Conservation (phyloP, 164 flowering plant genomes). For the Aristolochia fimbriata region DNA sequence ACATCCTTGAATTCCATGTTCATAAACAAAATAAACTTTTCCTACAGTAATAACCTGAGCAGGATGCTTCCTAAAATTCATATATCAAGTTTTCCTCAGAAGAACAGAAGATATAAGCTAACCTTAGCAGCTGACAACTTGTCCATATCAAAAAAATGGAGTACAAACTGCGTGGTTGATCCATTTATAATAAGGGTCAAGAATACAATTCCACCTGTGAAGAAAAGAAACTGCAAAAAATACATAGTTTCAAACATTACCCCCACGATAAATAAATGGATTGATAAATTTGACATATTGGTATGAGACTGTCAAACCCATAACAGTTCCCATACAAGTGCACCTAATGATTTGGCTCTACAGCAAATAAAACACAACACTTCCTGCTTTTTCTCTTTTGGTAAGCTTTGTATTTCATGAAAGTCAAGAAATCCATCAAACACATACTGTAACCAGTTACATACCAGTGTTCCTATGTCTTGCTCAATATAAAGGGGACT, state of each 20-base stretch:
- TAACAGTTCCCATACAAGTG: too few relatives aligned
- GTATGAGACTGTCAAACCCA: too few relatives aligned
- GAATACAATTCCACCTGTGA: conserved; percentile 94
- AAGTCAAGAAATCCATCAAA: neutral
- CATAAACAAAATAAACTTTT: neutral
- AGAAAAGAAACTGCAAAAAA: conserved; percentile 76
- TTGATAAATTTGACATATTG: too few relatives aligned
- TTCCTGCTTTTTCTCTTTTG: too few relatives aligned
- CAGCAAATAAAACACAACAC: too few relatives aligned
- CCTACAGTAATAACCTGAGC: neutral
- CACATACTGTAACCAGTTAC: conserved; percentile 7
- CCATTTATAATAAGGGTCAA: conserved; percentile 89
- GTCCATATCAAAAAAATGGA: conserved; percentile 60
- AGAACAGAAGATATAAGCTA: conserved; percentile 2
- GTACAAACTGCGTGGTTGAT: conserved; percentile 83
- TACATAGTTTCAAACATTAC: neutral
- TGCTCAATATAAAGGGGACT: conserved; percentile 33
- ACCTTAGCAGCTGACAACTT: conserved; percentile 76
- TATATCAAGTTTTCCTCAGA: neutral
- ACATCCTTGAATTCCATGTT: too few relatives aligned
- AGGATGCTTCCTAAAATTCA: neutral
- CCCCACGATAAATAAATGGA: too few relatives aligned
- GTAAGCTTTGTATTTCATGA: neutral
- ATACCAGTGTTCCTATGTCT: conserved; percentile 74
- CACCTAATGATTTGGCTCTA: too few relatives aligned